Conservation (phyloP, 2,329 filamentous ascomycete genomes). For the Aspergillus uvarum region DNA sequence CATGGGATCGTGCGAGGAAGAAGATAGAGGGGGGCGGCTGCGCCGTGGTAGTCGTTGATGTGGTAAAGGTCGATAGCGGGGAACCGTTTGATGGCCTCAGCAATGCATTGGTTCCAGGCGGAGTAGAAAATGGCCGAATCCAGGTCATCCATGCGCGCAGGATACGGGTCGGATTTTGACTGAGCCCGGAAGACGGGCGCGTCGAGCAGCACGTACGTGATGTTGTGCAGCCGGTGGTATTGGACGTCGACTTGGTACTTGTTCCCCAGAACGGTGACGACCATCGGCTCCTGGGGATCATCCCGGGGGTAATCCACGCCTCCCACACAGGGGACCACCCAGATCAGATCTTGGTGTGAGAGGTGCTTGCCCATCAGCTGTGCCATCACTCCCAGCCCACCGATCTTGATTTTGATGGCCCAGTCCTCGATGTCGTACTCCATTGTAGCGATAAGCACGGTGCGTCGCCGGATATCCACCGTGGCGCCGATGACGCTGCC, state of each 20-base stretch:
- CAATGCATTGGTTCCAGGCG: constrained; percentile 69
- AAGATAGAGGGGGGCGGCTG: constrained; percentile 62
- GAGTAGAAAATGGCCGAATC: constrained; percentile 67
- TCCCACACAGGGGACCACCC: constrained; percentile 61
- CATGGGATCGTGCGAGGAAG: constrained; percentile 61
- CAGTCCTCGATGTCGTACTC: constrained; percentile 71
- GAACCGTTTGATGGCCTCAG: constrained; percentile 62
- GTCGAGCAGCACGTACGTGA: constrained; percentile 66
- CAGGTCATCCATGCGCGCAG: constrained; percentile 66
- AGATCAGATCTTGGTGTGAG: constrained; percentile 63
- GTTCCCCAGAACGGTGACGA: constrained; percentile 59
- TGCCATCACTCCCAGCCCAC: constrained; percentile 68
- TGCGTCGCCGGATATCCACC: constrained; percentile 43
- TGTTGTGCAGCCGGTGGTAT: constrained; percentile 62
- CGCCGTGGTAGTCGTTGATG: constrained; percentile 65
- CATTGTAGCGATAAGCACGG: constrained; percentile 66
- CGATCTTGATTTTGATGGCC: constrained; percentile 69
- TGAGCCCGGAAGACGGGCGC: constrained; percentile 65
- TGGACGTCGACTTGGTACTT: constrained; percentile 62
- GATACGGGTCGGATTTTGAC: constrained; percentile 62
- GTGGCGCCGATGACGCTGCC: constrained; percentile 26
- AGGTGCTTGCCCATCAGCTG: constrained; percentile 66
- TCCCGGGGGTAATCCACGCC: constrained; percentile 64
- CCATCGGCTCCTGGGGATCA: constrained; percentile 58
- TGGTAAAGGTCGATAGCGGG: constrained; percentile 60